Base-by-base conservation (phyloP, 192 early-diverging fungal species). In the Paraglomus brasilianum region DNA sequence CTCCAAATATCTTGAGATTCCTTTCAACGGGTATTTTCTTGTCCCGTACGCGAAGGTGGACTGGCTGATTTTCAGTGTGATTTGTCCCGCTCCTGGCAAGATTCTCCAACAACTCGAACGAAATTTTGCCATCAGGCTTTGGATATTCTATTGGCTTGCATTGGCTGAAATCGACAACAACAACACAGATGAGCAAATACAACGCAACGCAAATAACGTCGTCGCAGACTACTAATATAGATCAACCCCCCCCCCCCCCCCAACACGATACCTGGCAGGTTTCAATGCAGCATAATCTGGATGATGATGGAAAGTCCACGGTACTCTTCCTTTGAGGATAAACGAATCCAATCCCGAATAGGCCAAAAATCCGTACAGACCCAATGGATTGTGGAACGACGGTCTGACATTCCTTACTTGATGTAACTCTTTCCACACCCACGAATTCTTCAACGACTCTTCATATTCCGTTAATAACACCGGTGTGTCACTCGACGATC, bases 11-110 rank as follows among this genome's bases (percentile, higher is more conserved):
- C 19, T 85, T 84, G 55, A 91, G 83, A 74, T 97, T 99, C 46
- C 76, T 79, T 63, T 91, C 86, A 13, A 98, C 76, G 55, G 95
- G 93, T 11, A 93, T 82, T 19, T 77, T 80, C 66, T 76, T 86
- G 58, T 96, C 88, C 41, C 86, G 77, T 53, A 97, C 75, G 22
- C 88, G 87, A 81, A 98, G 78, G 72, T 98, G 97, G 38, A 95
- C 87, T 41, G 95, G 95, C 79, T 99, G 95, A 73, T 97, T 87
- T 75, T 99, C 95, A 10, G 83, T 86, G 77, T 99, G 97, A 70
- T 90, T 89, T 5, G 97, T 99, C 22, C 95, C 95, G 22, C 92
- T 95, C 51, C 95, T 83, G 44, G 89, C 90, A 17, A 99, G 93
- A 61, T 82, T 95, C 41, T 93, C 93, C 41, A 99, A 85, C n/a